phyloP scores from a whole-genome alignment of 306 rosid genomes.

The Quercus bicolor region DNA sequence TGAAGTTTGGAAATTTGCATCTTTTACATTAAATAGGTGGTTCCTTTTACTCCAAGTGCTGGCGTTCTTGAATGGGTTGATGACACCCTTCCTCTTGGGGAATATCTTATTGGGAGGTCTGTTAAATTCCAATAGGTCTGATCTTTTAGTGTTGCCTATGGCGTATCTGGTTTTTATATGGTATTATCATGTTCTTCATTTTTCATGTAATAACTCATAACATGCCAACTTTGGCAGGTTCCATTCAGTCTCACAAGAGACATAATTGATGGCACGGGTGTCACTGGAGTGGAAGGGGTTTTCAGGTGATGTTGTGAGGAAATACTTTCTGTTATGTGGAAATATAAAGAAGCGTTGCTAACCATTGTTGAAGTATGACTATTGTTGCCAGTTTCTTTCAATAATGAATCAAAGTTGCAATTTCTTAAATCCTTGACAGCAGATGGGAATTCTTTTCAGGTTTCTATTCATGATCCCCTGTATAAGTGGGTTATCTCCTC shows the following conservation, averaged over 20 bases:
- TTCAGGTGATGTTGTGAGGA: conserved; percentile 95
- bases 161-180: background rate
- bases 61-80: conserved; percentile 98
- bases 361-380: conserved; percentile 77
- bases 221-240: conserved; percentile 44
- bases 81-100: conserved; percentile 94
- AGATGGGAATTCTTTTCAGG: conserved; percentile 44
- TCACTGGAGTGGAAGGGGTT: conserved; percentile 89
- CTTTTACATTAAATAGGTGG: conserved; percentile 49
- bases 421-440: conserved; percentile 17
- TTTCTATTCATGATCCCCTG: conserved; percentile 93
- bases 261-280: conserved; percentile 92
- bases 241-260: conserved; percentile 95
- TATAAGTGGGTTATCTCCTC: conserved; percentile 95
- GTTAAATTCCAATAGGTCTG: conserved; percentile 13
- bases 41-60: conserved; percentile 97
- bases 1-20: background rate
- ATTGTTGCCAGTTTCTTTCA: background rate
- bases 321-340: conserved; percentile 91
- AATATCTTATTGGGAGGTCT: conserved; percentile 86
- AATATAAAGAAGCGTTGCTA: conserved; percentile 85
- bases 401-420: background rate
- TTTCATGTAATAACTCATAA: background rate
- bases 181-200: conserved; percentile 18
- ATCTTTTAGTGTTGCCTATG: conserved; percentile 8